Conservation (phyloP, 2,329 filamentous ascomycete species). For the Arthroderma sp. region DNA sequence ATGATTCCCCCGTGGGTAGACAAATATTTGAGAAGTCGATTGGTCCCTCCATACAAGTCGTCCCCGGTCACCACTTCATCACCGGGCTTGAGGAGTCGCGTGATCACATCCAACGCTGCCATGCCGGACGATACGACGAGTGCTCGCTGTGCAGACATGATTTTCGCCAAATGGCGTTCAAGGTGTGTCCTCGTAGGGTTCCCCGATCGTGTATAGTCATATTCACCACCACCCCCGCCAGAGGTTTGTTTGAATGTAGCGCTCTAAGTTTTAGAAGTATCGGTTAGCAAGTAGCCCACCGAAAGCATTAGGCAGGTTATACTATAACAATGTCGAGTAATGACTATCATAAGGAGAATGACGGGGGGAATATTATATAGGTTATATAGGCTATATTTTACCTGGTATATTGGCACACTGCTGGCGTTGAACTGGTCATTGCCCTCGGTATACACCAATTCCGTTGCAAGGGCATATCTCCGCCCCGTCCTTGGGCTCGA, state of each 20-base stretch:
- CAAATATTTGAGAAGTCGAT: slow-evolving; percentile 85
- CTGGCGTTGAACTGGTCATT: slow-evolving; percentile 96
- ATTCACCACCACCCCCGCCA: slow-evolving; percentile 69
- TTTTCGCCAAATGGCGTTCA: slow-evolving; percentile 93
- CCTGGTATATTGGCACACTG: slow-evolving; percentile 93
- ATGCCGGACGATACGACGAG: slow-evolving; percentile 93
- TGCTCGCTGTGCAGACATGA: slow-evolving; percentile 88
- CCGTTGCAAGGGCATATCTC: slow-evolving; percentile 87
- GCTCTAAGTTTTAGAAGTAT: slow-evolving; percentile 41
- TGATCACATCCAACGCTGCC: slow-evolving; percentile 94
- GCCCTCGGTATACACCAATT: slow-evolving; percentile 90
- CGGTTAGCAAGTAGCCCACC: neutral
- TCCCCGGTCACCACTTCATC: slow-evolving; percentile 97
- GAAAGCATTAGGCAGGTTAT: neutral
- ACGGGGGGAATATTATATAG: no score
- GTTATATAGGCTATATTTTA: slow-evolving; percentile 20
- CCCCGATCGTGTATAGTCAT: slow-evolving; percentile 95
- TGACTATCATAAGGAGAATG: neutral
- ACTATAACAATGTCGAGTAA: no score
- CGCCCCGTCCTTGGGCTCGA: slow-evolving; percentile 78
- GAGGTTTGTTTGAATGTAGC: slow-evolving; percentile 95
- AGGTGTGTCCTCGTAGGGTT: slow-evolving; percentile 94
- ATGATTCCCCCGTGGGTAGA: slow-evolving; percentile 79
- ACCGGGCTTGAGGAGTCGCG: slow-evolving; percentile 74
- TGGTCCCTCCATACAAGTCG: slow-evolving; percentile 90